Evolutionary conservation across 305 asterid genomes (phyloP).

Genomic region (Fraxinus velutina): DNA sequence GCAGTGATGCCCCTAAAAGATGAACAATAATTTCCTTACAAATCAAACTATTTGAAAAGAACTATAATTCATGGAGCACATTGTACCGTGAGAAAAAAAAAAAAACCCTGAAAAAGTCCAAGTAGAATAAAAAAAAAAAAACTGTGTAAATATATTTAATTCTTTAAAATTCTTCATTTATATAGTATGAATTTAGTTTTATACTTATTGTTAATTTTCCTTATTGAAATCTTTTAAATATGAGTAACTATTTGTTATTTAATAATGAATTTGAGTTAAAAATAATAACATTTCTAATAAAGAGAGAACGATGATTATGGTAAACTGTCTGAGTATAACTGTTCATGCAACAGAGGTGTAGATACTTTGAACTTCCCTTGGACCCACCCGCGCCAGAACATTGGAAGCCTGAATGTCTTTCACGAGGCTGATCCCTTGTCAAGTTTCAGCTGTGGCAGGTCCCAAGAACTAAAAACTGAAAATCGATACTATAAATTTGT

Average conservation of each 20-base stretch:
- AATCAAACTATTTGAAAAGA: not conserved
- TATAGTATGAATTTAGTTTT: not conserved
- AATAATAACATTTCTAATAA: not conserved
- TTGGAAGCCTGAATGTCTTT: not conserved
- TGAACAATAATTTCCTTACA: not conserved
- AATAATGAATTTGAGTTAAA: not conserved
- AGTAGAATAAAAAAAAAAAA: not conserved
- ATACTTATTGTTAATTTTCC: too few relatives aligned
- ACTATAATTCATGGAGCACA: not conserved
- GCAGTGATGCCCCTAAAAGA: slow-evolving; percentile 79
- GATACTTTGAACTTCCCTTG: not conserved
- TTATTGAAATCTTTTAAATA: too few relatives aligned
- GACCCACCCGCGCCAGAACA: not conserved
- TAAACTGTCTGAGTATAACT: too few relatives aligned
- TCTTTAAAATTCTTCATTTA: not conserved
- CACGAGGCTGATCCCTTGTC: not conserved
- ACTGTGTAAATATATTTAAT: not conserved
- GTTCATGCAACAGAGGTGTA: not conserved
- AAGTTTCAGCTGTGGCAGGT: not conserved
- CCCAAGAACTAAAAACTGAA: not conserved
- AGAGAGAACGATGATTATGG: not conserved
- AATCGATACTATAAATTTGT: not conserved
- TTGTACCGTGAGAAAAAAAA: not conserved
- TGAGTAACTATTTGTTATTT: not conserved
- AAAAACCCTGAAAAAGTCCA: not conserved